Conservation (phyloP, 352 stramenopile species). For the Pythium sukuiense region DNA sequence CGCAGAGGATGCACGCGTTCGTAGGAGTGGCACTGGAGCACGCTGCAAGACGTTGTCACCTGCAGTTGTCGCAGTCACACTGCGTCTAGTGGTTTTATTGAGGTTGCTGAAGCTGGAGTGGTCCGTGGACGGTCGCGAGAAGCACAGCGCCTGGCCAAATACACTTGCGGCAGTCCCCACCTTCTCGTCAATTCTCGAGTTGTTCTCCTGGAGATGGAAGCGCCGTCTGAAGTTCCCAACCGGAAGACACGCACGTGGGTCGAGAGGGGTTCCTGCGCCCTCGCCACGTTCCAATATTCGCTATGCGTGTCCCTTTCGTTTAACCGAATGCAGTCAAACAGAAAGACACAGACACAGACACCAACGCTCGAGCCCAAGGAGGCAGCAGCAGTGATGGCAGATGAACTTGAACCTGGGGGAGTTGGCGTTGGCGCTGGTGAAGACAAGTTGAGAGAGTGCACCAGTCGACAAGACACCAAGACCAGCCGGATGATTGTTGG, state of each 20-base stretch:
- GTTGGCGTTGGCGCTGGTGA: background rate
- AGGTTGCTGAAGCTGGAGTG: constrained; percentile 2
- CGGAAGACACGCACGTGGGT: background rate
- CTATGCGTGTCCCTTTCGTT: constrained; percentile 13
- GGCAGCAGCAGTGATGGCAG: constrained; percentile 3
- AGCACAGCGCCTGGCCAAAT: constrained; percentile 20
- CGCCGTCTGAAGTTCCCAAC: constrained; percentile 2
- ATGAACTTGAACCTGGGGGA: constrained; percentile 27
- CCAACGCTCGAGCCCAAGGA: background rate
- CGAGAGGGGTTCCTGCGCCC: constrained; percentile 5
- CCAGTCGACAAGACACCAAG: background rate
- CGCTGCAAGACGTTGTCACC: too few species aligned
- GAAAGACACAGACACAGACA: background rate
- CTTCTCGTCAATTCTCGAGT: background rate
- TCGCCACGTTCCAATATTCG: constrained; percentile 7
- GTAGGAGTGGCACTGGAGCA: background rate
- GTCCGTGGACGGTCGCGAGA: background rate
- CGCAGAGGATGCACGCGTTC: background rate
- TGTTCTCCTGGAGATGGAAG: constrained; percentile 7
- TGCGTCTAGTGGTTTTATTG: background rate
- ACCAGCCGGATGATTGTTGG: constrained; percentile 4
- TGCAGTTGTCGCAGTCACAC: background rate
- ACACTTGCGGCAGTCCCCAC: constrained; percentile 22
- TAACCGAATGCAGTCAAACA: constrained; percentile 8
- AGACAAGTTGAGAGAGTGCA: background rate